A percentile compares a stretch with the other conserved stretches of the same genome.
Conservation (phyloP, 495 filamentous ascomycete genomes). For the Lophiostoma macrostomum region DNA sequence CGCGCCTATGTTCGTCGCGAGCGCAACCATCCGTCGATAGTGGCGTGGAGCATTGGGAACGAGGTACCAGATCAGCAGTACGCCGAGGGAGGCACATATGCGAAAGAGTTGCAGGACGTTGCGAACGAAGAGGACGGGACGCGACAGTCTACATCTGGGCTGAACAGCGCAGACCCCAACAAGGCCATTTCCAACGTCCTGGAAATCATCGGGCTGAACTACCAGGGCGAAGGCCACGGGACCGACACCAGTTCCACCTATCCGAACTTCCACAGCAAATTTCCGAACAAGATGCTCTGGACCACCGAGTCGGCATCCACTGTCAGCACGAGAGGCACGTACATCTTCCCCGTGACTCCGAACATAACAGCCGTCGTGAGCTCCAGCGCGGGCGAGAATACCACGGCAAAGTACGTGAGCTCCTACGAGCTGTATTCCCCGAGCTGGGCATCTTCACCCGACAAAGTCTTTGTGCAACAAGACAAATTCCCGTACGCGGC, state of each 20-base stretch:
- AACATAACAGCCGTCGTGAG: slow-evolving; percentile 35
- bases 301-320: slow-evolving; percentile 45
- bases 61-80: slow-evolving; percentile 46
- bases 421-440: slow-evolving; percentile 50
- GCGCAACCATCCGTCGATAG: slow-evolving; percentile 52
- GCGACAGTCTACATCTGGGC: slow-evolving; percentile 41
- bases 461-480: slow-evolving; percentile 50
- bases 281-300: slow-evolving; percentile 48
- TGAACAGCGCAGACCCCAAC: slow-evolving; percentile 42
- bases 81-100: slow-evolving; percentile 34
- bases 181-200: slow-evolving; percentile 39
- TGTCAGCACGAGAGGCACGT: slow-evolving; percentile 49
- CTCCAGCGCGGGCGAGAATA: slow-evolving; percentile 33
- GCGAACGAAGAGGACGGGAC: slow-evolving; percentile 44
- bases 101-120: slow-evolving; percentile 39
- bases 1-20: slow-evolving; percentile 49
- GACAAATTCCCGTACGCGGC: slow-evolving; percentile 46
- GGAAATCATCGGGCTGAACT: slow-evolving; percentile 50
- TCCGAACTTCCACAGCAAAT: slow-evolving; percentile 42
- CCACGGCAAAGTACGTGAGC: slow-evolving; percentile 38
- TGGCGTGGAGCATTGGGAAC: slow-evolving; percentile 51
- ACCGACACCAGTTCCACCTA: slow-evolving; percentile 37
- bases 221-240: slow-evolving; percentile 50
- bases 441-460: slow-evolving; percentile 45
- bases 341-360: slow-evolving; percentile 49